These are phyloP conservation scores for Evansstolkia leycettana DNA, from an alignment of 495 filamentous ascomycete species.

Conservation along the genomic window DNA sequence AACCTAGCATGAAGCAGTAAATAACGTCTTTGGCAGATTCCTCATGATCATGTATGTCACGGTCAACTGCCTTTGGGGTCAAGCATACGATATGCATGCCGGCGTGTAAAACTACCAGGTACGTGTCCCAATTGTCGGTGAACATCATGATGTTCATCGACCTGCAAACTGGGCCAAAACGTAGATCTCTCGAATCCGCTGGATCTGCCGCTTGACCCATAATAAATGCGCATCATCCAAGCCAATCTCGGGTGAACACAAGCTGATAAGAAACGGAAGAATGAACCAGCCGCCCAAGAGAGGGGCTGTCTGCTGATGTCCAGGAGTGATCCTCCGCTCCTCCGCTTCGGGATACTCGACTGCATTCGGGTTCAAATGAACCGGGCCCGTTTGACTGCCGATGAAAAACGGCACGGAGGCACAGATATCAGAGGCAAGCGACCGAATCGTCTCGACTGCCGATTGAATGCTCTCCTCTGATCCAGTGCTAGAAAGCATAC, in stretches of 20 bases:
- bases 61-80: no score
- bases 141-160: no score
- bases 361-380: slow-evolving; percentile 15
- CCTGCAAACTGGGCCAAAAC: no score
- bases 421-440: slow-evolving; percentile 27
- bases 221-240: slow-evolving; percentile 14
- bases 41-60: slow-evolving; percentile 2
- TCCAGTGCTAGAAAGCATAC: slow-evolving; percentile 6
- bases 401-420: slow-evolving; percentile 29
- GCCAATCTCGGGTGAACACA: slow-evolving; percentile 9
- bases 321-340: slow-evolving; percentile 12
- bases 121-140: no score
- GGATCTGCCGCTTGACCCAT: slow-evolving; percentile 22
- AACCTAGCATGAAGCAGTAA: no score
- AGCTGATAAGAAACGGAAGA: slow-evolving; percentile 12
- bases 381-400: slow-evolving; percentile 22
- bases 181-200: slow-evolving; percentile 22
- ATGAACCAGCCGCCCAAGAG: slow-evolving; percentile 29
- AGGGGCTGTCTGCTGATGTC: slow-evolving; percentile 19
- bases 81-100: no score
- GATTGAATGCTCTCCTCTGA: slow-evolving; percentile 8
- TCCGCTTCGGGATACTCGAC: slow-evolving; percentile 26
- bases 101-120: no score
- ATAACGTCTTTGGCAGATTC: no score
- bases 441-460: slow-evolving; percentile 12